Evolutionary conservation across 768 basidiomycete genomes (phyloP).

Genomic region (Dioszegia crocea): DNA sequence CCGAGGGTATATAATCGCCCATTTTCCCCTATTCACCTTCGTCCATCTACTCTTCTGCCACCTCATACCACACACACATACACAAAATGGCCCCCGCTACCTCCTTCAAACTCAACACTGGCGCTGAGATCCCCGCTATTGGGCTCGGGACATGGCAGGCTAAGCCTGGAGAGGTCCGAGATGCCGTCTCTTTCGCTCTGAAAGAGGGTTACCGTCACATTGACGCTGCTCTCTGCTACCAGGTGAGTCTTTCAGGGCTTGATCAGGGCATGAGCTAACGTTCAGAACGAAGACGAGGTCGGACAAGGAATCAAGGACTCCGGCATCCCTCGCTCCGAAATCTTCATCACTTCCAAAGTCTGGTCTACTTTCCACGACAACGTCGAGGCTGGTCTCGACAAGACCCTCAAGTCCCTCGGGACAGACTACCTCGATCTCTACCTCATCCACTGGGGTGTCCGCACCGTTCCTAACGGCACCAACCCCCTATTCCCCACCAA

Average conservation of each 20-base stretch:
- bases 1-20: not conserved
- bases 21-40: no score
- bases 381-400: slow-evolving; percentile 62
- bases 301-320: slow-evolving; percentile 73
- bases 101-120: slow-evolving; percentile 66
- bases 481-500: slow-evolving; percentile 26
- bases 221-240: slow-evolving; percentile 63
- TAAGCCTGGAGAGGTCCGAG: slow-evolving; percentile 63
- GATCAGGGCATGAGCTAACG: not conserved
- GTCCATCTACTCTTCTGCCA: no score
- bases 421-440: slow-evolving; percentile 77
- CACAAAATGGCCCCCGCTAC: slow-evolving; percentile 51
- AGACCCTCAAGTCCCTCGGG: slow-evolving; percentile 65
- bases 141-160: slow-evolving; percentile 79
- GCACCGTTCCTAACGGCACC: slow-evolving; percentile 18
- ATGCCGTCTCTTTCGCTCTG: slow-evolving; percentile 71
- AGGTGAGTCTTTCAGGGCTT: slow-evolving; percentile 38
- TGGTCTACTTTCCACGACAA: slow-evolving; percentile 57
- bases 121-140: slow-evolving; percentile 67
- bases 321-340: slow-evolving; percentile 64
- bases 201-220: slow-evolving; percentile 66
- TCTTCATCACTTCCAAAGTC: slow-evolving; percentile 67
- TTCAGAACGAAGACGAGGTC: slow-evolving; percentile 69
- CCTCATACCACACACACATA: not conserved
- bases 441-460: slow-evolving; percentile 47